phyloP scores from a whole-genome alignment of 1,284 basidiomycete genomes.

The Filobasidium uniguttulatum region DNA sequence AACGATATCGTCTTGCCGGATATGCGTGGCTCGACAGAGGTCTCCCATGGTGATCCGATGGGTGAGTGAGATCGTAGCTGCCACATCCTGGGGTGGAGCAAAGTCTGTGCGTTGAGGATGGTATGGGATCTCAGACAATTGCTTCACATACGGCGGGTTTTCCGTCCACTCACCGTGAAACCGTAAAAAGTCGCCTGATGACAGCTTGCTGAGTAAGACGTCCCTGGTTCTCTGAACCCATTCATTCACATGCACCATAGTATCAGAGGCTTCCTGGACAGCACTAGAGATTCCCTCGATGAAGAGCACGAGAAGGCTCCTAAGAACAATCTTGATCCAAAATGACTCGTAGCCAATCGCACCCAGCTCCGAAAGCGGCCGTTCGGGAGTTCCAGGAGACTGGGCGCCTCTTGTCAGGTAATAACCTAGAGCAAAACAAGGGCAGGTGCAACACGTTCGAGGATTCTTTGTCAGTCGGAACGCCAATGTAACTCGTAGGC shows the following conservation, averaged over 20 bases:
- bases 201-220: not conserved
- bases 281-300: not conserved
- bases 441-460: not conserved
- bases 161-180: not conserved
- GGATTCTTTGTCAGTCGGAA: not conserved
- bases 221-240: not conserved
- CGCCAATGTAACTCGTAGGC: not conserved
- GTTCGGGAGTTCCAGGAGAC: constrained; percentile 80
- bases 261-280: not conserved
- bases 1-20: not conserved
- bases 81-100: too few species aligned
- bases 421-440: constrained; percentile 50
- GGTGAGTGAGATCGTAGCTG: too few species aligned
- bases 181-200: not conserved
- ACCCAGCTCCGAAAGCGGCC: constrained; percentile 85
- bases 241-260: not conserved
- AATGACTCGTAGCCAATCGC: constrained; percentile 79
- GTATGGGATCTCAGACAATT: not conserved
- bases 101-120: too few species aligned
- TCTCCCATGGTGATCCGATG: too few species aligned
- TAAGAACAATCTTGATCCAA: constrained; percentile 45
- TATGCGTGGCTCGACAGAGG: too few species aligned
- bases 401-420: constrained; percentile 65
- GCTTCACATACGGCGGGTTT: not conserved
- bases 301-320: not conserved